Evolutionary conservation across 768 basidiomycete genomes (phyloP), one percentile per base, ranked within the genome.

Genomic region (Scleroderma bovista): DNA sequence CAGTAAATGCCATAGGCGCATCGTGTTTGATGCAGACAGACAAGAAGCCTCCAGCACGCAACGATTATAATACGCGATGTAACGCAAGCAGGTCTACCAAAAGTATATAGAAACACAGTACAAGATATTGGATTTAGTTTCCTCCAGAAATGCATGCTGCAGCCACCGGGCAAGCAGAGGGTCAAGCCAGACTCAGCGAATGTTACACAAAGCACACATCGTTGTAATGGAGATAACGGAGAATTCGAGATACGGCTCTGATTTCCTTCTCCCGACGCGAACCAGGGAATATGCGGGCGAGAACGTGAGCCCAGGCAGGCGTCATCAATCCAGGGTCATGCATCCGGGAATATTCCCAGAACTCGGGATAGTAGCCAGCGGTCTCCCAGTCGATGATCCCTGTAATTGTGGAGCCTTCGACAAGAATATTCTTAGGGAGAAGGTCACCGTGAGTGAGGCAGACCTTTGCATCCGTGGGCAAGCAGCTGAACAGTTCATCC

Each of bases 401-500:
- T 5, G 64, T 65, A 39, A 73, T 59, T 4, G 19, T 51, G 17
- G 53, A 55, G 20, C 55, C 62, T 16, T 69, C 56, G 34, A 76
- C 62, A 24, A 76, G 57, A 46, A 76, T 65, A 52, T 77, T 77
- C 16, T 69, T 65, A 15, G 72, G 72, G 32, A 70, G 65, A 33
- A 76, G 50, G 54, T 77, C 73, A 19, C 71, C 72, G 51, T 77
- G 74, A 23, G 68, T 66, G 58, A 76, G 59, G 12, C 55, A 44
- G 38, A 65, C 53, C 5, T 39, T 31, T 11, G 32, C 6, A 2
- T 48, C 37, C 26, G 26, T 32, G 22, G 29, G 39, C 11, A 33
- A 41, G 40, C 26, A 19, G 38, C 24, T 40, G 39, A 48, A 41
- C 24, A 48, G 44, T 13, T 44, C 26, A 41, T 40, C 23, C 33